These are phyloP conservation scores for Liquidambar formosana DNA, from an alignment of 164 flowering plant genomes.

Conservation along the genomic window DNA sequence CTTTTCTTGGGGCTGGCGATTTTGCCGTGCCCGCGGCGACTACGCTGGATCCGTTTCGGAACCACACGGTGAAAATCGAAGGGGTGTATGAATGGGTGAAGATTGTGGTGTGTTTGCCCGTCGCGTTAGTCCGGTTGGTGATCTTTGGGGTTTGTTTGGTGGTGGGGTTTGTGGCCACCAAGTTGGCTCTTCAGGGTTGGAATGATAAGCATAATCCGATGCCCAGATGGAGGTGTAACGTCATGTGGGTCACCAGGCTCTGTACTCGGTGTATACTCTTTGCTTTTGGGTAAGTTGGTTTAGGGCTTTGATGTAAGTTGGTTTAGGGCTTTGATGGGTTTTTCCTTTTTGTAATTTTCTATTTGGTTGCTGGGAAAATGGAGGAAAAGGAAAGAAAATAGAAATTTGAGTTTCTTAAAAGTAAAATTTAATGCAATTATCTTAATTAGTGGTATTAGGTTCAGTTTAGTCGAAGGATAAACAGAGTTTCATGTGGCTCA, in stretches of 20 bases:
- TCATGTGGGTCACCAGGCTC: conserved; percentile 78
- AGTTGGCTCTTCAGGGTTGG: conserved; percentile 76
- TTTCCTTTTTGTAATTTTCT: background rate
- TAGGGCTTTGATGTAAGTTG: no score
- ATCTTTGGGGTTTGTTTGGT: conserved; percentile 54
- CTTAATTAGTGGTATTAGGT: no score
- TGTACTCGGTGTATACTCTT: conserved; percentile 75
- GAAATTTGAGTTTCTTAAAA: no score
- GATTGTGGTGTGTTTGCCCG: conserved; percentile 65
- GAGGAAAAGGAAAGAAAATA: background rate
- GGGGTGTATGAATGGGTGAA: conserved; percentile 86
- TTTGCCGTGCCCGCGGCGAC: conserved; percentile 39
- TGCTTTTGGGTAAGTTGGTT: conserved; percentile 67
- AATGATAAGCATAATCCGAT: conserved; percentile 79
- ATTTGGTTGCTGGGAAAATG: background rate
- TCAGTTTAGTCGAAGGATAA: no score
- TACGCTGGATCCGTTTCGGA: conserved; percentile 76
- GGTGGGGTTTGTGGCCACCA: conserved; percentile 72
- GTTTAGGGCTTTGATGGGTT: background rate
- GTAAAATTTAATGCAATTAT: no score
- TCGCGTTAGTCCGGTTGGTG: conserved; percentile 56
- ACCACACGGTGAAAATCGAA: conserved; percentile 49
- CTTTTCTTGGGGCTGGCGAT: conserved; percentile 44
- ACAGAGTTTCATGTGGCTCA: no score
- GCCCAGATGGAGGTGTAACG: conserved; percentile 81